Base-by-base conservation (phyloP, 768 basidiomycete genomes). In the Fibroporia radiculosa region DNA sequence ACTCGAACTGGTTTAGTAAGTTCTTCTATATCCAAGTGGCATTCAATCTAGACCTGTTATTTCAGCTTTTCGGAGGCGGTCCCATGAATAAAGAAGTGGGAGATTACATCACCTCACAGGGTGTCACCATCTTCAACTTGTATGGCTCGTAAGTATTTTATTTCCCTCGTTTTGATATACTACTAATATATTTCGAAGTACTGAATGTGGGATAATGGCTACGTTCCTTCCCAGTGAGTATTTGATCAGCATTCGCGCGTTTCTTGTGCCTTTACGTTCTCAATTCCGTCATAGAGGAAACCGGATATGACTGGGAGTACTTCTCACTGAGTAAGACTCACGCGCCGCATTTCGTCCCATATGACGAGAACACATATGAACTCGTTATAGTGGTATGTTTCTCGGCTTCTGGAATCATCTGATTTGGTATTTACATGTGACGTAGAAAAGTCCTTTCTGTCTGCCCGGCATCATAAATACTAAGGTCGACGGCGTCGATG, bases 401-500 rank as follows among this genome's bases (percentile, higher is more conserved):
- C 14, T 11, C 12, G 13, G n/a, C n/a, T n/a, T n/a, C n/a, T n/a
- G n/a, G n/a, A n/a, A n/a, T n/a, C n/a, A 10, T 11, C 39, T 0
- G 34, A 24, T n/a, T 22, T 3, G 24, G n/a, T 29, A n/a, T n/a
- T n/a, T n/a, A n/a, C n/a, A n/a, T n/a, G 22, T 37, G 11, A 4
- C 24, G 33, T 24, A 38, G 38, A 23, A 19, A 20, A 39, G 31
- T 24, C 18, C 5, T 13, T 35, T 14, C 12, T 38, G 14, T 16
- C 32, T 19, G 10, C 58, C 48, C 4, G 45, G 44, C 18, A 59
- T 69, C 3, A 34, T 60, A 34, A 70, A 71, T 46, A 63, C 57
- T 6, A 45, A 49, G 22, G 49, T 63, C 2, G 57, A 66, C 18
- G 64, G 61, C 12, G 45, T 52, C 4, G 47, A 50, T 3, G 66